Evolutionary conservation across 2,329 filamentous ascomycete genomes (phyloP).

Genomic region (Phialophora chinensis): DNA sequence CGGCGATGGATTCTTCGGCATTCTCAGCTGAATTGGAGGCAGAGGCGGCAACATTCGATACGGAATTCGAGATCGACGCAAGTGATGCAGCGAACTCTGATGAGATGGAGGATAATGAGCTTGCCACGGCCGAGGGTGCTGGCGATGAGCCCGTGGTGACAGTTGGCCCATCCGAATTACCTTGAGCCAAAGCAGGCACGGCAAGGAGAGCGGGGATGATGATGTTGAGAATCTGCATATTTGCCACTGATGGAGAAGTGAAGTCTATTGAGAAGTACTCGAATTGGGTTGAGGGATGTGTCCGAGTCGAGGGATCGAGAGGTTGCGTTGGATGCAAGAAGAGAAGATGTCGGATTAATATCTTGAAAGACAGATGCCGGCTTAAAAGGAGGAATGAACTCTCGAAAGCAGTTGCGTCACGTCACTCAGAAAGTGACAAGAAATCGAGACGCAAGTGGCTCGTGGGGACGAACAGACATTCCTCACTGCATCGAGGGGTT

Average conservation of each 20-base stretch:
- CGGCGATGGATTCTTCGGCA: slow-evolving; percentile 21
- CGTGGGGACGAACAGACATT: background rate
- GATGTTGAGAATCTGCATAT: slow-evolving; percentile 31
- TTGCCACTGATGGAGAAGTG: slow-evolving; percentile 6
- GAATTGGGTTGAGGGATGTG: background rate
- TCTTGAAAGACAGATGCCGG: background rate
- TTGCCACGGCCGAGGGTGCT: slow-evolving; percentile 9
- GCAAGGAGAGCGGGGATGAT: slow-evolving; percentile 28
- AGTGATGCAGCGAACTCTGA: slow-evolving; percentile 4
- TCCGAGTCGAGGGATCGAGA: background rate
- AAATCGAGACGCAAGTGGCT: background rate
- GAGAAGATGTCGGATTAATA: background rate
- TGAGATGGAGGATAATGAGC: slow-evolving; percentile 21
- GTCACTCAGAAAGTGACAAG: background rate
- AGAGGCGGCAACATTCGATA: slow-evolving; percentile 14
- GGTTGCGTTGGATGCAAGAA: background rate
- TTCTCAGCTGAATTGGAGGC: slow-evolving; percentile 18
- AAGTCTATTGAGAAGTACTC: background rate
- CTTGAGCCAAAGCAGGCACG: slow-evolving; percentile 27
- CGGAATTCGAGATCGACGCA: slow-evolving; percentile 19
- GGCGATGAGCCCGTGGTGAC: slow-evolving; percentile 3
- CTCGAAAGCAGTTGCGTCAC: background rate
- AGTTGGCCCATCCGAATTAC: background rate
- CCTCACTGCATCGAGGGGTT: background rate
- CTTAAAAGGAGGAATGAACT: background rate